Evolutionary conservation across 208 protist genomes (phyloP), one percentile per base, ranked within the genome.

Genomic region (Leishmania braziliensis): DNA sequence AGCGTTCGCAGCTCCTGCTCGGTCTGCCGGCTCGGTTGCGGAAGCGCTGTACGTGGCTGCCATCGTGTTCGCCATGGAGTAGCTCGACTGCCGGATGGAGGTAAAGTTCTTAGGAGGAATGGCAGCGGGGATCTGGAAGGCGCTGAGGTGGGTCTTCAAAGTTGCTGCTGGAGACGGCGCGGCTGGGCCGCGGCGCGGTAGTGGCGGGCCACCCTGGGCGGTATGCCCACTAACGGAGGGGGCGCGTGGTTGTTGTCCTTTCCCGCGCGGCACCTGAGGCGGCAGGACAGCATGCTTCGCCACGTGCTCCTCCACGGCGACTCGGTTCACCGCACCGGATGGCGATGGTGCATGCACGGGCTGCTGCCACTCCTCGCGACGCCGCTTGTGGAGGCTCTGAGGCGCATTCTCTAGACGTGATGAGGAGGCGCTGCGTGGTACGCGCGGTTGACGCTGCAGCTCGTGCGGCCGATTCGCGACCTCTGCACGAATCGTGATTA

Each of bases 401-500:
- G 8, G 75, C 43, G 23, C 26, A 20, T 50, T 58, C 65, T 85
- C 65, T 29, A 29, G 65, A 10, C 87, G 72, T 78, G 80, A 86
- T 39, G 88, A 81, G 29, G 86, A 86, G 71, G 75, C 75, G 84
- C 92, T 95, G 62, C 90, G 86, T 6, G 91, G 91, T 20, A 95
- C 85, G 36, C 75, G 83, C 36, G 92, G 68, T 81, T 95, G 92
- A n/a, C 80, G 84, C 14, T 68, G 60, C 81, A 91, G 74, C 58
- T 95, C 92, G 39, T 46, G 69, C n/a, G 92, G 94, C 79, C 89
- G 86, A 60, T 91, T 85, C 4, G 94, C 94, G 54, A 77, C 89
- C 8, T 92, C 84, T 16, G 91, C 94, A 9, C 88, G 84, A 56
- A 97, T 97, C 0, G 88, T 91, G 78, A 97, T 90, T 33, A 91